phyloP scores from a whole-genome alignment of 768 basidiomycete genomes.

The Dictyophora rubrovolvata region DNA sequence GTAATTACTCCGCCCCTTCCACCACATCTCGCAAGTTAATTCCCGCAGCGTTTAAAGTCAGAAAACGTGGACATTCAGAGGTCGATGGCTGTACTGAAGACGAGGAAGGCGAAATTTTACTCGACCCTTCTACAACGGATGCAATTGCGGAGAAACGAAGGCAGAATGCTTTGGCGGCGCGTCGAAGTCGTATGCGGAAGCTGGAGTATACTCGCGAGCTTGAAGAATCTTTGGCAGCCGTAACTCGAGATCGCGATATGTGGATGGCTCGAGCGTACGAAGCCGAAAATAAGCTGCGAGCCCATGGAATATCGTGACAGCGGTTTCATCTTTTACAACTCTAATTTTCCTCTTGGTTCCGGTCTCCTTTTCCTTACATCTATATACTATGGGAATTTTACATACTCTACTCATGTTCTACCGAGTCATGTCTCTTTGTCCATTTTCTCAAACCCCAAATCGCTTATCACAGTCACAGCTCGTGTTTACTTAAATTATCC shows the following conservation, averaged over 20 bases:
- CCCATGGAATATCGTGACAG: neutral
- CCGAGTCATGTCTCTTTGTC: too few relatives aligned
- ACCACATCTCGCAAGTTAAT: constrained; percentile 70
- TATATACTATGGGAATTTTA: too few relatives aligned
- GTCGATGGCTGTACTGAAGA: constrained; percentile 31
- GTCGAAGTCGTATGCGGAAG: constrained; percentile 69
- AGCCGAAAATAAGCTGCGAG: constrained; percentile 37
- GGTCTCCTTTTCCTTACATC: too few relatives aligned
- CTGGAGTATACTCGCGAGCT: constrained; percentile 56
- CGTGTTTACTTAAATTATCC: too few relatives aligned
- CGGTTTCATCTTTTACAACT: too few relatives aligned
- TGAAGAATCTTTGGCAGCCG: constrained; percentile 42
- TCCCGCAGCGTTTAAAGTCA: constrained; percentile 50
- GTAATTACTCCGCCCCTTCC: constrained; percentile 65
- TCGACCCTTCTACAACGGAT: constrained; percentile 37
- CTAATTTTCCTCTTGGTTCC: too few relatives aligned
- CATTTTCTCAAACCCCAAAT: too few relatives aligned
- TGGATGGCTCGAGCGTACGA: constrained; percentile 49
- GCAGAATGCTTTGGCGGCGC: constrained; percentile 79
- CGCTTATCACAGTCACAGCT: too few relatives aligned
- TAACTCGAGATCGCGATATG: constrained; percentile 48
- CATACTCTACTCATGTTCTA: too few relatives aligned
- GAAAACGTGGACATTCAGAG: constrained; percentile 43
- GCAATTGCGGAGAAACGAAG: constrained; percentile 68
- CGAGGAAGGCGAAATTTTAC: constrained; percentile 31